Evolutionary conservation across 371 early-diverging fungal species (phyloP), one percentile per base, ranked within the genome.

Genomic region (Basidiobolus meristosporus): DNA sequence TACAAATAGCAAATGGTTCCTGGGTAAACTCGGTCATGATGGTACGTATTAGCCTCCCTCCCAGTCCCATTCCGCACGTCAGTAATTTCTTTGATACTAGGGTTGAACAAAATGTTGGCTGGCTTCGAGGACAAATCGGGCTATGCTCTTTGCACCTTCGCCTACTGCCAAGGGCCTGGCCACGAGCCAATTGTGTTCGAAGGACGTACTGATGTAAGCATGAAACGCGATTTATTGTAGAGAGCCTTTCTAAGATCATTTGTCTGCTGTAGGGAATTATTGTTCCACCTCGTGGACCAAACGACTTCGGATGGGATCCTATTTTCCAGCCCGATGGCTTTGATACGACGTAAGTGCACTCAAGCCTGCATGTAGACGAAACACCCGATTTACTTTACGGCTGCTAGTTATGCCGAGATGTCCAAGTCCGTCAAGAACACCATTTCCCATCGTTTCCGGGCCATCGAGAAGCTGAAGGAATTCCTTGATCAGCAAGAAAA

Each of bases 221-320:
- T 1, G 7, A 5, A 31, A 16, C n/a, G n/a, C n/a, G n/a, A n/a
- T n/a, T n/a, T n/a, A n/a, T n/a, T n/a, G n/a, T n/a, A n/a, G n/a
- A n/a, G n/a, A n/a, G n/a, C n/a, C n/a, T n/a, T n/a, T n/a, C n/a
- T n/a, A n/a, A n/a, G n/a, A n/a, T n/a, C n/a, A n/a, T 9, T 17
- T 23, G 14, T 26, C 37, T 19, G 38, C 4, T 41, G 19, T 39
- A 73, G 72, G 93, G 95, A 1, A 62, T 55, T n/a, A 90, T 93
- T 46, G 93, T 95, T 0, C 56, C 60, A 37, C 65, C 93, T n/a
- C 70, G 90, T 34, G 97, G 95, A 0, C 76, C 85, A 2, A 52
- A 58, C 9, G 52, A 57, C 40, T 92, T 93, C 63, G 97, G 97
- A 14, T 96, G 97, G 97, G 92, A 93, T 65, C 82, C 91, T 3